Base-by-base conservation (phyloP, 1,284 basidiomycete genomes). In the Sporisorium exsertum region DNA sequence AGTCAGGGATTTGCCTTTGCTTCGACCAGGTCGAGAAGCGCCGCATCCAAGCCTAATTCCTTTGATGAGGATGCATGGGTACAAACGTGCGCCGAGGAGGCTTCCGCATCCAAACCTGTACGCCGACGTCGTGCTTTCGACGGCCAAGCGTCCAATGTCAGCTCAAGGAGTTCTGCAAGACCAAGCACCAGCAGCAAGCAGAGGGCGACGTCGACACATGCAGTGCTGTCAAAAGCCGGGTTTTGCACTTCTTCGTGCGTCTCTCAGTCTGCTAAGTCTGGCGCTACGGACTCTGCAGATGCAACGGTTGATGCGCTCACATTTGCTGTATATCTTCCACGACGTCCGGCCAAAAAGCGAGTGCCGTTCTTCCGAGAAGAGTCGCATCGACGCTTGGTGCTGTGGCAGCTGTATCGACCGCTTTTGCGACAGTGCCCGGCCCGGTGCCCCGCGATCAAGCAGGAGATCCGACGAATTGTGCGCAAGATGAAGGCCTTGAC, bases 321-420 rank as follows among this genome's bases (percentile, higher is more conserved):
- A 2, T 40, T 66, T 26, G 45, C 52, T 4, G 27, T 45, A 16
- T 72, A 22, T 46, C 42, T 70, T 15, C 72, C 72, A 8, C 54
- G 55, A 24, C 61, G 59, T 42, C 43, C 32, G 15, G 43, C 35
- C 20, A 72, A 63, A 52, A 68, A 52, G n/a, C 55, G 66, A 9
- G 24, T 40, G 20, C 79, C 76, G 0, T 81, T 77, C 60, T 82
- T 69, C n/a, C 68, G 58, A 15, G 54, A 67, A 26, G 42, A 37
- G 1, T 26, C 45, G 5, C 72, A 82, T 49, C 73, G 73, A 18
- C 33, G 27, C 6, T 22, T 58, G 27, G 58, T 82, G 15, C 64
- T 79, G 6, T 72, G 68, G 70, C 45, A 50, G n/a, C 56, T 81
- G 26, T 83, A 78, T 54, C 65, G 72, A n/a, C 64, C 69, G 12